These are phyloP conservation scores for Apium graveolens DNA, from an alignment of 129 eudicot genomes.

Conservation along the genomic window DNA sequence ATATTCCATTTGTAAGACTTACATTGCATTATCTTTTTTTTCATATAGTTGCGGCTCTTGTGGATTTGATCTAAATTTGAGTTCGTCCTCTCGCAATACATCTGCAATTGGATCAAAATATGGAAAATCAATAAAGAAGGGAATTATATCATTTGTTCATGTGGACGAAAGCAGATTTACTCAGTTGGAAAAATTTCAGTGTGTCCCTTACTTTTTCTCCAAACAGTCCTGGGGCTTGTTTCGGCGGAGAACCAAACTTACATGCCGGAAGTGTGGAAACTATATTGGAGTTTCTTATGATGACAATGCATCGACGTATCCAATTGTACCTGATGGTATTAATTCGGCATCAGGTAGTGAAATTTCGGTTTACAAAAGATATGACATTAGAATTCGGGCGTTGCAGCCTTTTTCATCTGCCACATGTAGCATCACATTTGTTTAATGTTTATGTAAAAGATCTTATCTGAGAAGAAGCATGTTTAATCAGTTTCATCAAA, in stretches of 20 bases:
- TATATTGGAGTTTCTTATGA: conserved; percentile 54
- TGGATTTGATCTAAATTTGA: conserved; percentile 74
- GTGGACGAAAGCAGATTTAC: conserved; percentile 78
- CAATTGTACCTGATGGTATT: conserved; percentile 37
- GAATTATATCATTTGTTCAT: conserved; percentile 61
- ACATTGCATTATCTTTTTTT: background rate
- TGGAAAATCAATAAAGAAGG: conserved; percentile 75
- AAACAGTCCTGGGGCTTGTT: conserved; percentile 61
- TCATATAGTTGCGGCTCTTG: conserved; percentile 83
- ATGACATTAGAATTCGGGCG: conserved; percentile 69
- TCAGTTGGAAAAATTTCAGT: conserved; percentile 51
- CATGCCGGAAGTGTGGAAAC: conserved; percentile 77
- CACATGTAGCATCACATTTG: conserved; percentile 34
- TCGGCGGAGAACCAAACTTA: conserved; percentile 54
- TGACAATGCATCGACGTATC: conserved; percentile 32
- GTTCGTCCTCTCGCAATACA: conserved; percentile 75
- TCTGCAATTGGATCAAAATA: conserved; percentile 80
- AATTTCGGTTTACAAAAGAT: conserved; percentile 36
- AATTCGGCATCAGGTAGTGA: conserved; percentile 35
- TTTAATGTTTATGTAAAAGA: conserved; percentile 16
- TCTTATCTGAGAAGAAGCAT: background rate
- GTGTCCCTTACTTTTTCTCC: conserved; percentile 62
- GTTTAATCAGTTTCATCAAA: background rate
- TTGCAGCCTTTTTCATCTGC: conserved; percentile 62
- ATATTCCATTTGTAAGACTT: background rate